Conservation (phyloP, 257 asterid species). For the Coffea eugenioides region DNA sequence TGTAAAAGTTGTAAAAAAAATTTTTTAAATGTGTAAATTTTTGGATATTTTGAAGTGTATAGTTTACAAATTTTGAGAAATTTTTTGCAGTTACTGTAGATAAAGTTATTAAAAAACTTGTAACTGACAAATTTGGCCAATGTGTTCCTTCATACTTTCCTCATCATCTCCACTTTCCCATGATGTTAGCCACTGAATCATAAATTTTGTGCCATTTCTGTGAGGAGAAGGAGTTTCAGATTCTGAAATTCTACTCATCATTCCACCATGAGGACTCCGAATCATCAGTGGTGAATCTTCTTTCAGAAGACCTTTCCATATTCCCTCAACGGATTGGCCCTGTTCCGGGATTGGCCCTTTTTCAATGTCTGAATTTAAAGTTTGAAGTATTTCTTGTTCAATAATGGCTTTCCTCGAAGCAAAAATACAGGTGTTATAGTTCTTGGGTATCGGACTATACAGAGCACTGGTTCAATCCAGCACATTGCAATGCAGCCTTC, state of each 20-base stretch:
- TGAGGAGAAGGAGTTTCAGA: conserved; percentile 17
- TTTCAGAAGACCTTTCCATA: conserved; percentile 6
- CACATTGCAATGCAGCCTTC: not conserved
- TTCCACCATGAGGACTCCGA: conserved; percentile 19
- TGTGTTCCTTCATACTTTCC: not conserved
- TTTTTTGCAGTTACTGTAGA: too few species aligned
- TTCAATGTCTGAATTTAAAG: conserved; percentile 18
- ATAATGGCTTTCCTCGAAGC: not conserved
- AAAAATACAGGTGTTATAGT: not conserved
- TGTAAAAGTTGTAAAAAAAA: too few species aligned
- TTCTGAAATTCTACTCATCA: conserved; percentile 9
- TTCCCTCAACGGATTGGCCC: conserved; percentile 2
- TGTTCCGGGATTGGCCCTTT: conserved; percentile 15
- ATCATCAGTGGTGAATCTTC: not conserved
- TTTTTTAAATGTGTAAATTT: too few species aligned
- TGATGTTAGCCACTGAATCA: conserved; percentile 20
- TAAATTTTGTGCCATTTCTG: conserved; percentile 21
- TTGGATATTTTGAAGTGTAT: too few species aligned
- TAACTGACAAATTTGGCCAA: not conserved
- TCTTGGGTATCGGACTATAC: not conserved
- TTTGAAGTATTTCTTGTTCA: conserved; percentile 5
- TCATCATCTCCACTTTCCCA: conserved; percentile 15
- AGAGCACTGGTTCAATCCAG: conserved; percentile 5
- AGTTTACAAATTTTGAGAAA: too few species aligned
- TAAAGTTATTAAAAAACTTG: too few species aligned